Percentiles rank a stretch among this genome's conserved stretches.
Evolutionary conservation across 129 eudicot genomes (phyloP).

Genomic region (Oenanthe sinensis): DNA sequence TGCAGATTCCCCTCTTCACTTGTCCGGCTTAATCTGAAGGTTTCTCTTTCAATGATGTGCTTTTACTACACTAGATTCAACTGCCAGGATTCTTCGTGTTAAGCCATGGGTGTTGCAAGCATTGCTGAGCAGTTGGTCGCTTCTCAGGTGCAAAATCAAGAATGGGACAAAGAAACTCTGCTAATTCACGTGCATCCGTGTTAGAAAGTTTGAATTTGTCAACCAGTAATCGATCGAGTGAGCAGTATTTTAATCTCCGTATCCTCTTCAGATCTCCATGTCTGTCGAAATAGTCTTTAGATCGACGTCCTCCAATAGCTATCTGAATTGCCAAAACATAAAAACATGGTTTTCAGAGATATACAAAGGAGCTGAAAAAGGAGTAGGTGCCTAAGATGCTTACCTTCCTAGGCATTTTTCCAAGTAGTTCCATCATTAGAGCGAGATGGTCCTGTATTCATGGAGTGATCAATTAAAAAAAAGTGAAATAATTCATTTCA

Average conservation of each 20-base stretch:
- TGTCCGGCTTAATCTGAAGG: slow-evolving; percentile 37
- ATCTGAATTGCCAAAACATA: slow-evolving; percentile 35
- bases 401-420: slow-evolving; percentile 95
- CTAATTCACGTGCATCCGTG: slow-evolving; percentile 67
- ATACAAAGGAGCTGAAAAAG: neutral
- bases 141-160: slow-evolving; percentile 87
- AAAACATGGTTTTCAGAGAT: neutral
- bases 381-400: slow-evolving; percentile 8
- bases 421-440: slow-evolving; percentile 93
- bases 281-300: slow-evolving; percentile 95
- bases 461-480: slow-evolving; percentile 6
- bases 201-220: slow-evolving; percentile 65
- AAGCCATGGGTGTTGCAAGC: slow-evolving; percentile 94
- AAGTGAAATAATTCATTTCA: neutral
- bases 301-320: slow-evolving; percentile 56
- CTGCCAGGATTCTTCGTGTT: slow-evolving; percentile 22
- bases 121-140: slow-evolving; percentile 89
- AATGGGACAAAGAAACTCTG: slow-evolving; percentile 66
- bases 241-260: slow-evolving; percentile 65
- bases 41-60: slow-evolving; percentile 34
- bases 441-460: slow-evolving; percentile 96
- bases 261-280: slow-evolving; percentile 94
- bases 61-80: slow-evolving; percentile 34
- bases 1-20: slow-evolving; percentile 33
- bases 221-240: slow-evolving; percentile 61